These are phyloP conservation scores for Mycena maculata DNA, from an alignment of 768 basidiomycete genomes.

Conservation along the genomic window DNA sequence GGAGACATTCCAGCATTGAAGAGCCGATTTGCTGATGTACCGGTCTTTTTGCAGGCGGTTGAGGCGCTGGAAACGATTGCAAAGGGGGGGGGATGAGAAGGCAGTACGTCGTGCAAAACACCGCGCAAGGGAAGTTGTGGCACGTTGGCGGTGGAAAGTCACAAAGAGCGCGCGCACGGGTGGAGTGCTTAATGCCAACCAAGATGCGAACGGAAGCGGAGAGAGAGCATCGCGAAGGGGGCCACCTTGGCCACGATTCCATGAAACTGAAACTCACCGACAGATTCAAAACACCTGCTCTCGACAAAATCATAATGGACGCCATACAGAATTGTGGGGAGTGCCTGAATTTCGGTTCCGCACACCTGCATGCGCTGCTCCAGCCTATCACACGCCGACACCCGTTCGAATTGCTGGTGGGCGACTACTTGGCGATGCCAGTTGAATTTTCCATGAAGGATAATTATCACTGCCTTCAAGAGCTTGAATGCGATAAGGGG, in stretches of 20 bases:
- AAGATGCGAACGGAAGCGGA: not conserved
- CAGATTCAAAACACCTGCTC: not conserved
- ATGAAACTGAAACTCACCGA: not conserved
- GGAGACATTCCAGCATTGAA: not conserved
- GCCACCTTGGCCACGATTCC: not conserved
- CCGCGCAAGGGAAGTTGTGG: not conserved
- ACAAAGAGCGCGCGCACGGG: not conserved
- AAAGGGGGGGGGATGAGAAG: no score
- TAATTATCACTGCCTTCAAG: no score
- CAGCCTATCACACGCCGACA: not conserved
- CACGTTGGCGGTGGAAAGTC: not conserved
- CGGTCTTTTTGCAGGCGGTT: not conserved
- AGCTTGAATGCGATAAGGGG: no score
- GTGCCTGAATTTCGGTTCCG: not conserved
- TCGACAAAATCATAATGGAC: not conserved
- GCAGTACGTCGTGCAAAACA: not conserved
- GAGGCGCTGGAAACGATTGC: no score
- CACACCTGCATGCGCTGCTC: not conserved
- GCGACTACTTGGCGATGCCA: constrained; percentile 3
- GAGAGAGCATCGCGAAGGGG: not conserved
- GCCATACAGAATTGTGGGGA: not conserved
- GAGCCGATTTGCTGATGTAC: not conserved
- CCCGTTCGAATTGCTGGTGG: constrained; percentile 4
- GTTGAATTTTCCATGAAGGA: no score
- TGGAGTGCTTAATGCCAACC: not conserved